Base-by-base conservation (phyloP, 2,329 filamentous ascomycete genomes). In the Pseudocercospora eumusae region DNA sequence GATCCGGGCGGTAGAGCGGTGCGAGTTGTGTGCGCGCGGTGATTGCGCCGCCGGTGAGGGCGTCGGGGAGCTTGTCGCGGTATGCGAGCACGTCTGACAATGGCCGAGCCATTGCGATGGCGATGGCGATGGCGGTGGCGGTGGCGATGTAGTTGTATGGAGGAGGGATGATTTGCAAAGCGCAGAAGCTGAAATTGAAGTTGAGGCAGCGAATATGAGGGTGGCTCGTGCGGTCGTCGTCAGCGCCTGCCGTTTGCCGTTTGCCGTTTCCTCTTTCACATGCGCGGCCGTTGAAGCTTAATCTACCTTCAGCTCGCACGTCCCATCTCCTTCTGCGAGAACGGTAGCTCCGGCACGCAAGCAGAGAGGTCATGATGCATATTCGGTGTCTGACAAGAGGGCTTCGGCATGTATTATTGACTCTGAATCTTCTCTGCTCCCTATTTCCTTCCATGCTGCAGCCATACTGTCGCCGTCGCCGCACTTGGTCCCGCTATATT, bases 21-120 rank as follows among this genome's bases (percentile, higher is more conserved):
- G 61, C 64, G 13, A 68, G 62, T 21, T 60, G 42, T 4, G 64
- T 64, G 4, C 40, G 27, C 2, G 50, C 20, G 5, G 63, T 65
- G 40, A 67, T 28, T 1, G 52, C 21, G 9, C 27, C 27, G 27
- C 54, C 53, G 2, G 59, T 61, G 50, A 65, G 56, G 4, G 63
- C 60, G 44, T 67, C 65, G 4, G 45, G 44, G 20, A 65, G 65
- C 11, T 44, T 28, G 15, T 54, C 28, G 23, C 33, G 63, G 49
- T 61, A 61, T n/a, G 52, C 21, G 45, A 67, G 50, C 2, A 61
- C 49, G 21, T 56, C 20, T 27, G 31, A 9, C 10, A 64, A 11
- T 28, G 62, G 57, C 18, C 27, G 20, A 3, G 59, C 62, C 62
- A 66, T 66, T 40, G 33, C 36, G 54, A 10, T 54, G 44, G 58